Base-by-base conservation (phyloP, 768 basidiomycete genomes). In the Boletus barrowsii region DNA sequence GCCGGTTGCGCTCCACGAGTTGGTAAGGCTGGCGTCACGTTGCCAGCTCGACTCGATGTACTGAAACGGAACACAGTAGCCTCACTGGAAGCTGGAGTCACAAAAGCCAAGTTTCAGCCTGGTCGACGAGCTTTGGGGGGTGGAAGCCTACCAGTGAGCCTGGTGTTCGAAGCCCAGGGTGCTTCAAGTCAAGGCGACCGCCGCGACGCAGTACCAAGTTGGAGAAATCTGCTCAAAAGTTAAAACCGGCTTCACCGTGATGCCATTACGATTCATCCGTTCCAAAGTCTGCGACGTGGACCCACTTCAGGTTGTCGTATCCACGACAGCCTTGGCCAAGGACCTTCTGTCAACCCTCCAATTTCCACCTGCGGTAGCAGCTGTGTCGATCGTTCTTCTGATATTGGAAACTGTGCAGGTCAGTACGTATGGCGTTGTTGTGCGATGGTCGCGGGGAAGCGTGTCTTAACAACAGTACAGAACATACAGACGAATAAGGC, bases 351-450 rank as follows among this genome's bases (percentile, higher is more conserved):
- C 69, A 18, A 62, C 70, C 15, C 56, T 69, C 17, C 68, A 72
- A 46, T 79, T 80, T 54, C 75, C 78, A 15, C 78, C 79, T 1
- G 77, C 73, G 0, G 64, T 67, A 4, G 77, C 75, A 0, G 72
- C 76, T 0, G 67, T 76, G 5, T 70, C 71, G 0, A 55, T 78
- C 5, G 59, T 80, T 15, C 64, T 79, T 20, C 65, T 75, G 11
- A 76, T 81, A 15, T 66, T 80, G 47, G 66, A 79, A 57, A 78
- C 76, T 0, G 64, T 79, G 20, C 75, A 80, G 69, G 79, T 77
- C 42, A 59, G 68, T 43, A 10, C 20, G 30, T 3, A 36, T 15
- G 35, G 3, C 13, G 18, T 22, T 30, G 3, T 47, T n/a, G 33
- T 50, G 41, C 8, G 13, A 9, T 20, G 5, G 17, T 29, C 5